These are phyloP conservation scores for Sungouiella blattae DNA, from an alignment of 805 yeast species.

Conservation along the genomic window DNA sequence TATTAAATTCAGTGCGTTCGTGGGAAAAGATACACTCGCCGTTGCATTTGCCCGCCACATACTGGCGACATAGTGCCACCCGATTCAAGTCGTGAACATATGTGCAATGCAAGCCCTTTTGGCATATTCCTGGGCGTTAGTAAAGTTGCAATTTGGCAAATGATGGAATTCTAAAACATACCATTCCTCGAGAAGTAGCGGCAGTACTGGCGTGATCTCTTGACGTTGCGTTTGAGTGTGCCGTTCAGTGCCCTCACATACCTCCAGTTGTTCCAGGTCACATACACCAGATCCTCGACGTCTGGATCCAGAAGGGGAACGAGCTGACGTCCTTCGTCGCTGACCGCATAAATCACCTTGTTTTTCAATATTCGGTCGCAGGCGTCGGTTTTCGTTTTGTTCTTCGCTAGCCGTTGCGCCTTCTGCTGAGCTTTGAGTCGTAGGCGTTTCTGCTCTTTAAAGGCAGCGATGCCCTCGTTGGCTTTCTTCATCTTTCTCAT, in stretches of 20 bases:
- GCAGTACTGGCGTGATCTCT: conserved; percentile 22
- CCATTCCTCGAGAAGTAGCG: conserved; percentile 40
- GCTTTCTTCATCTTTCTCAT: conserved; percentile 6
- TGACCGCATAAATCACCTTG: conserved; percentile 42
- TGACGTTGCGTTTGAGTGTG: conserved; percentile 8
- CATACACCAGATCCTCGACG: conserved; percentile 10
- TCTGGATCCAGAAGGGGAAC: conserved; percentile 31
- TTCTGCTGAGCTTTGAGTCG: conserved; percentile 10
- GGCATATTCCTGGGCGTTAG: conserved; percentile 45
- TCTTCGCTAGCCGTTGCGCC: conserved; percentile 20
- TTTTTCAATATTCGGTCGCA: conserved; percentile 45
- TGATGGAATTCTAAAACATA: conserved; percentile 15
- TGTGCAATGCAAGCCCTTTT: conserved; percentile 48
- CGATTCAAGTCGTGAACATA: conserved; percentile 50
- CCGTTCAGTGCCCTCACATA: conserved; percentile 8
- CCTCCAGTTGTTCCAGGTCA: conserved; percentile 29
- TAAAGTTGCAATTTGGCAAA: conserved; percentile 13
- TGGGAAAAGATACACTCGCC: conserved; percentile 57
- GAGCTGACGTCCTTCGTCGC: conserved; percentile 37
- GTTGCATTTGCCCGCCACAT: conserved; percentile 45
- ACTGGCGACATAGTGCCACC: conserved; percentile 53
- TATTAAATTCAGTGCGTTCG: conserved; percentile 53
- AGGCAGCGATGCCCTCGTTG: neutral
- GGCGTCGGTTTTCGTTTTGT: conserved; percentile 36
- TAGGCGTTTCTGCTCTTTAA: neutral